Conservation (phyloP, 1,284 basidiomycete species). For the Cryptococcus deneoformans region DNA sequence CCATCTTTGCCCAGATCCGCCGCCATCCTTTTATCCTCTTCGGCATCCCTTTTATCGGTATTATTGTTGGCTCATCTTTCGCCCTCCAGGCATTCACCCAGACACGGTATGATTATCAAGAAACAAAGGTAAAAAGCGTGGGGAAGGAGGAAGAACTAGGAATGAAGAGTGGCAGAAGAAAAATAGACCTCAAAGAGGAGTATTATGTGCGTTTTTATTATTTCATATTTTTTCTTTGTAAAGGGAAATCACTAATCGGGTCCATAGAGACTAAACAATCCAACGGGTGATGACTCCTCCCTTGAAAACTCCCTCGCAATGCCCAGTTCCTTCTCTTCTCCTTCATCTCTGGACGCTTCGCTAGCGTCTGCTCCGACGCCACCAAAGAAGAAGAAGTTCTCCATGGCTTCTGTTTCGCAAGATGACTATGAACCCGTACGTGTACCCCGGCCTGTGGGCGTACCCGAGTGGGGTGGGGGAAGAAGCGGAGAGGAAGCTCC, state of each 20-base stretch:
- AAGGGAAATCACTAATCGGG: neutral
- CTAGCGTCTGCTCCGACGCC: neutral
- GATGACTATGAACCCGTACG: slow-evolving; percentile 87
- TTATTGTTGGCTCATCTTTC: slow-evolving; percentile 86
- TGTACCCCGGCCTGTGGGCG: slow-evolving; percentile 73
- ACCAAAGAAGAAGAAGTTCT: slow-evolving; percentile 19
- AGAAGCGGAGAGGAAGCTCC: slow-evolving; percentile 50
- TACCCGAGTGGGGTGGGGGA: slow-evolving; percentile 87
- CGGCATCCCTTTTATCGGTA: slow-evolving; percentile 79
- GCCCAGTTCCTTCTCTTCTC: no score
- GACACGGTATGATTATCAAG: slow-evolving; percentile 85
- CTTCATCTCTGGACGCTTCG: neutral
- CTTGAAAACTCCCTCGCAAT: neutral
- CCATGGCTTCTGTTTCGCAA: slow-evolving; percentile 29
- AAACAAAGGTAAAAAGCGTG: slow-evolving; percentile 72
- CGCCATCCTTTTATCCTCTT: slow-evolving; percentile 58
- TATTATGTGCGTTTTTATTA: slow-evolving; percentile 81
- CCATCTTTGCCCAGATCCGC: slow-evolving; percentile 38
- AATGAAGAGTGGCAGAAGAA: slow-evolving; percentile 73
- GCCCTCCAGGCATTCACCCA: slow-evolving; percentile 81
- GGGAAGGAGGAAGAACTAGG: slow-evolving; percentile 80
- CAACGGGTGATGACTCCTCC: neutral
- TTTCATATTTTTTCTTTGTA: neutral
- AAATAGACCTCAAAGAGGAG: slow-evolving; percentile 90
- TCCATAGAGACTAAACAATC: slow-evolving; percentile 26